phyloP scores from a whole-genome alignment of 1,284 basidiomycete species.

The Puccinia coronata region DNA sequence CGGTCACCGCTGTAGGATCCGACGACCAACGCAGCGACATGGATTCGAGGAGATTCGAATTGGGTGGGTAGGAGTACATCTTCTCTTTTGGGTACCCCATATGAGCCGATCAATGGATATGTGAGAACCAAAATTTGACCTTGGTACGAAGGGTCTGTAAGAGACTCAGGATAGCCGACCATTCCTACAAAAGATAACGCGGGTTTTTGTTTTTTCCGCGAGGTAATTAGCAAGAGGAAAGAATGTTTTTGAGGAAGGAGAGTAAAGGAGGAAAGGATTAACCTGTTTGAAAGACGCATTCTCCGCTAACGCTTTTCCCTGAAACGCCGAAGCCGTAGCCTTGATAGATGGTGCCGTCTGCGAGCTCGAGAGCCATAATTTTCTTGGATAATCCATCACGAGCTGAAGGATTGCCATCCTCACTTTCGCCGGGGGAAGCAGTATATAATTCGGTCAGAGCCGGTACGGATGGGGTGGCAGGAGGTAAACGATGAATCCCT shows the following conservation, averaged over 20 bases:
- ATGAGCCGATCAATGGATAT: constrained; percentile 95
- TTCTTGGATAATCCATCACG: constrained; percentile 51
- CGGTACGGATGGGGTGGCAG: constrained; percentile 35
- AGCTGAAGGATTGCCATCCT: constrained; percentile 29
- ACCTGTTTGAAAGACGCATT: constrained; percentile 99
- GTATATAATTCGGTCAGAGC: constrained; percentile 28
- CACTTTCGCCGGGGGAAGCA: constrained; percentile 41
- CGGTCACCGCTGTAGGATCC: constrained; percentile 70
- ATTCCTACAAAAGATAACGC: constrained; percentile 68
- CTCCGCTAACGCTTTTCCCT: constrained; percentile 86
- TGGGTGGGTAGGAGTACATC: constrained; percentile 22
- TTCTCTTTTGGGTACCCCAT: constrained; percentile 76
- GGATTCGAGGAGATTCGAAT: constrained; percentile 94
- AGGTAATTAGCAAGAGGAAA: constrained; percentile 23
- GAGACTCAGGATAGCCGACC: constrained; percentile 98
- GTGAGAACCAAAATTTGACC: constrained; percentile 97
- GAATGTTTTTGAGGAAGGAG: background rate
- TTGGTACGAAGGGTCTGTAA: constrained; percentile 98
- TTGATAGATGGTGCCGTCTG: constrained; percentile 82
- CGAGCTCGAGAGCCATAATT: constrained; percentile 78
- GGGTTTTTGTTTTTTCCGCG: background rate
- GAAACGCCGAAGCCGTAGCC: constrained; percentile 93
- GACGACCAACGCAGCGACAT: constrained; percentile 86
- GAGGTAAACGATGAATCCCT: constrained; percentile 39
- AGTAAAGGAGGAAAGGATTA: constrained; percentile 58